Evolutionary conservation across 2,329 filamentous ascomycete species (phyloP), one percentile per base, ranked within the genome.

Genomic region (Venturia carpophila): DNA sequence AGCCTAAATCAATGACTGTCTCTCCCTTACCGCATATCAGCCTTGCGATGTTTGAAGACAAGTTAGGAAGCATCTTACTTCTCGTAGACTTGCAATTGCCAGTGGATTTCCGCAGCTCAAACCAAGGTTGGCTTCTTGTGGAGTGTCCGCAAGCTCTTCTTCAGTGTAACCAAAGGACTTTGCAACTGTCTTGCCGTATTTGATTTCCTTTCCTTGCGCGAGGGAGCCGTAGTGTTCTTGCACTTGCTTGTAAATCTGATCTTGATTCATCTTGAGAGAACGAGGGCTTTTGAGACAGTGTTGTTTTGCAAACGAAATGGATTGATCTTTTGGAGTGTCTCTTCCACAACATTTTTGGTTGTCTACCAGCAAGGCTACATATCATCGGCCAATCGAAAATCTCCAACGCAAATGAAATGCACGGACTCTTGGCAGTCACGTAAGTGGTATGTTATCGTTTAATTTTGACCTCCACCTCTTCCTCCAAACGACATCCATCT

Each of bases 1-100:
- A 79, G 1, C 84, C 84, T 1, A 87, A 74, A 68, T 86, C 84
- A 65, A 87, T 72, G 1, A 86, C 78, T 0, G 78, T 82, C 69
- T 87, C 84, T 17, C 83, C 83, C 78, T 84, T 63, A 15, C 11
- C 21, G 34, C 15, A 11, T 19, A 27, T 56, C 30, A 56, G 52
- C 52, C 3, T 24, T 60, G 21, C 30, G n/a, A 56, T 30, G 21
- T 17, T 39, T 34, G 60, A 27, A 17, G 37, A n/a, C 21, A 15
- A 13, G 34, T n/a, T 56, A 42, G n/a, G 11, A 34, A 17, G 27
- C 10, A 62, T 66, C 67, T 15, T 60, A 80, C 80, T 71, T 79
- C 75, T 64, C 74, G 73, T 10, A 84, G 64, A 41, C 74, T 79
- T 2, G 83, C 79, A 9, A 80, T 73, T 4, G 78, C 80, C 5